These are phyloP conservation scores for Mrakia frigida DNA, from an alignment of 768 basidiomycete species.

Conservation along the genomic window DNA sequence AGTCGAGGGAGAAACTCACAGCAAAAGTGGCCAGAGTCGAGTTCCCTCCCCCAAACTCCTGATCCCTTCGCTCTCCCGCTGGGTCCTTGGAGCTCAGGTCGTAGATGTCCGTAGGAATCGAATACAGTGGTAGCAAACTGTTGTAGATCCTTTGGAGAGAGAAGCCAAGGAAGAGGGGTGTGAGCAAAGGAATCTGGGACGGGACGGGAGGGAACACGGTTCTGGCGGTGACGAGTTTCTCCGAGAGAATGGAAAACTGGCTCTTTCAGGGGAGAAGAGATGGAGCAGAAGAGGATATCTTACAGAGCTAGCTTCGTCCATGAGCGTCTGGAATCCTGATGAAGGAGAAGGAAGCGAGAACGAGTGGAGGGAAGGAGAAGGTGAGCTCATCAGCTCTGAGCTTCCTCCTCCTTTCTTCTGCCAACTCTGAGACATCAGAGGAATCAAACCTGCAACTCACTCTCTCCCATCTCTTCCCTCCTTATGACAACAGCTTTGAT, in stretches of 20 bases:
- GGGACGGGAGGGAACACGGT: neutral
- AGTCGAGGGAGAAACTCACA: neutral
- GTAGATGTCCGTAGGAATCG: neutral
- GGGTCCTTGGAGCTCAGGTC: neutral
- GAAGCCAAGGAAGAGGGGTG: neutral
- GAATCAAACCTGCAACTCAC: neutral
- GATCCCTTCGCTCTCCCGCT: neutral
- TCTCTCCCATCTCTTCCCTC: neutral
- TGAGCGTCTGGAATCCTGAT: slow-evolving; percentile 7
- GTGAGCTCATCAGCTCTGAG: neutral
- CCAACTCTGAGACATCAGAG: neutral
- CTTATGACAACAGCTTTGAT: neutral
- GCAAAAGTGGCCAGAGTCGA: neutral
- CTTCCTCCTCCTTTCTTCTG: neutral
- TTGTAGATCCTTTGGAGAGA: neutral
- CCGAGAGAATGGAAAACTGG: neutral
- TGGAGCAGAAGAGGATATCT: neutral
- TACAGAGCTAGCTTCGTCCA: slow-evolving; percentile 2
- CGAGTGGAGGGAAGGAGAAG: neutral
- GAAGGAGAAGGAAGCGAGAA: too few relatives aligned
- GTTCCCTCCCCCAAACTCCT: neutral
- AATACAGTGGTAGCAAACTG: neutral
- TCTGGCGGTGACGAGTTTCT: neutral
- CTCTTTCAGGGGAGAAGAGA: neutral
- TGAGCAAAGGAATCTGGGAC: neutral